Base-by-base conservation (phyloP, 2,329 filamentous ascomycete species). In the Apiospora rasikravindrae region DNA sequence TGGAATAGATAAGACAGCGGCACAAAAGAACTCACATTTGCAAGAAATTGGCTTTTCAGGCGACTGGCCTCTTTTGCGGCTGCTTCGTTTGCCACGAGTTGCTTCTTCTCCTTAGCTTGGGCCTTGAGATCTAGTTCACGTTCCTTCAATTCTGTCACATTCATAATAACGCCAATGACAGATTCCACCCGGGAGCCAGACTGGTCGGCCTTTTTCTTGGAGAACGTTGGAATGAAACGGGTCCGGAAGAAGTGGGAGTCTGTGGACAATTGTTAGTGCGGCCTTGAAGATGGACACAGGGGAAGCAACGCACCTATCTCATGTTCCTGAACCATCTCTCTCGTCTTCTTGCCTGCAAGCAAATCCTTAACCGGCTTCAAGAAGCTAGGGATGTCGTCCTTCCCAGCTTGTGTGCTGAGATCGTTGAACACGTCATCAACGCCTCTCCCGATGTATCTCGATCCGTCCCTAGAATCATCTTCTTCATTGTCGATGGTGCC, bases 31-130 rank as follows among this genome's bases (percentile, higher is more conserved):
- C 82, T 77, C 69, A 85, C 84, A 67, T 94, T 94, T 19, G 92
- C 92, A 7, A 94, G 83, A 76, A 95, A 95, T 75, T 94, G 92
- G 75, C 90, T 93, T 83, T 96, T 96, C 78, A 96, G 87, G 71
- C 92, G 88, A 77, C 91, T 94, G 2, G 93, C 93, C 81, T 95
- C 93, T 78, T 94, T 95, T 1, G 93, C 93, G 22, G 93, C 93
- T 10, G 90, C 89, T 77, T 94, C 93, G 74, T 94, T 94, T 6
- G 93, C 92, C 73, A 94, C 83, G 0, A 94, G 86, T 72, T 89
- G 89, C 19, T 89, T 86, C 77, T 94, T 95, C 76, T 94, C 92
- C 75, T 88, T 88, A 61, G 90, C 90, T 76, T 93, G 89, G 72
- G 87, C 85, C 72, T 88, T 86, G 19, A 94, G 80, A 51, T 91